phyloP scores from a whole-genome alignment of 2,329 filamentous ascomycete species.

The Hypoxylon sp. region DNA sequence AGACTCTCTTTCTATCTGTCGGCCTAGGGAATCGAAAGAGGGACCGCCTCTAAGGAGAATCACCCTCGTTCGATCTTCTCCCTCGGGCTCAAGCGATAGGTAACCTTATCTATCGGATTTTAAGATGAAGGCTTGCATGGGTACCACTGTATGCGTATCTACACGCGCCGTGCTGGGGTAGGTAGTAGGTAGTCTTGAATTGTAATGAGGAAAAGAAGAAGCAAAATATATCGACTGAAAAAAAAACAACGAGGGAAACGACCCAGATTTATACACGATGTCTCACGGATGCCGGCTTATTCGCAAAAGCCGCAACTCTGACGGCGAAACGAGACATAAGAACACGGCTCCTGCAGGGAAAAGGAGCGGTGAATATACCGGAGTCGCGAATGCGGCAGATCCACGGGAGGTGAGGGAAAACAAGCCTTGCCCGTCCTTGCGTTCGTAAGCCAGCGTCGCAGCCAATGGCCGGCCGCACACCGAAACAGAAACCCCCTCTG shows the following conservation, averaged over 20 bases:
- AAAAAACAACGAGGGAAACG: not conserved
- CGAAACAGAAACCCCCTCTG: slow-evolving; percentile 6
- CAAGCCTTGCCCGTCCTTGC: slow-evolving; percentile 10
- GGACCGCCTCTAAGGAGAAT: not conserved
- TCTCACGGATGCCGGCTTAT: slow-evolving; percentile 4
- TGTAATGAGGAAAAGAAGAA: not conserved
- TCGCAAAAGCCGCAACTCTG: slow-evolving; percentile 15
- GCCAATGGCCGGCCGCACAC: slow-evolving; percentile 28
- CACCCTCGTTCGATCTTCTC: not conserved
- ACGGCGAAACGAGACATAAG: not conserved
- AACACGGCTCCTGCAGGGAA: not conserved
- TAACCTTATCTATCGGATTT: not conserved
- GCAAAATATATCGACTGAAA: not conserved
- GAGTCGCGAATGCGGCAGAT: slow-evolving; percentile 20
- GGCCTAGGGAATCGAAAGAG: slow-evolving; percentile 13
- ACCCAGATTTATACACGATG: not conserved
- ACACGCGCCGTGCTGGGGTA: not conserved
- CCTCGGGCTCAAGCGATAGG: not conserved
- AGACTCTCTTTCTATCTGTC: slow-evolving; percentile 7
- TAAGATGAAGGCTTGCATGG: not conserved
- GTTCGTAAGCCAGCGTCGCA: not conserved
- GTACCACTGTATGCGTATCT: not conserved
- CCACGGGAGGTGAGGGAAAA: not conserved
- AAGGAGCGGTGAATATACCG: slow-evolving; percentile 36
- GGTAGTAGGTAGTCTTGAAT: not conserved